Percentiles rank a stretch among this genome's conserved stretches.
Evolutionary conservation across 1,284 basidiomycete genomes (phyloP).

Genomic region (Pseudozyma pruni): DNA sequence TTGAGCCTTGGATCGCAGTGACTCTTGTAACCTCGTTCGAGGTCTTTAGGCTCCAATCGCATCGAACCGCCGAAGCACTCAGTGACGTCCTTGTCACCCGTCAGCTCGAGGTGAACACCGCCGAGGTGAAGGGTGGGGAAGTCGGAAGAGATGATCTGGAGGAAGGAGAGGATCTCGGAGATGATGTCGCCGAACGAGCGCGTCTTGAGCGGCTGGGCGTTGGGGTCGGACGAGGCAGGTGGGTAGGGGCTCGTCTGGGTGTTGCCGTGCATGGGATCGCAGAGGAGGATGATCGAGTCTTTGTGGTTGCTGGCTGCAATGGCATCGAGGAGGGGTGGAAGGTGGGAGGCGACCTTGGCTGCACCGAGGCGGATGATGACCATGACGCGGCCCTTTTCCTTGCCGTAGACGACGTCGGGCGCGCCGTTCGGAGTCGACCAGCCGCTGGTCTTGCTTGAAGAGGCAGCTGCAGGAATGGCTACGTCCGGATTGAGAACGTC

Average conservation of each 20-base stretch:
- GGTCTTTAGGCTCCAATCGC: constrained; percentile 72
- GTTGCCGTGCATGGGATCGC: constrained; percentile 97
- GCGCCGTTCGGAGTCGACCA: constrained; percentile 24
- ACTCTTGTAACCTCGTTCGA: constrained; percentile 71
- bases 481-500: constrained; percentile 81
- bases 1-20: constrained; percentile 70
- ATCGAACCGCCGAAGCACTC: constrained; percentile 74
- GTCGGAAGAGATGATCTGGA: constrained; percentile 73
- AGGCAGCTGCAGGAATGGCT: constrained; percentile 17
- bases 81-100: constrained; percentile 90
- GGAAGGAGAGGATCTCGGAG: constrained; percentile 82
- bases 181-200: constrained; percentile 91
- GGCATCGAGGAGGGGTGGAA: constrained; percentile 84
- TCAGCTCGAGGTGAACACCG: constrained; percentile 97
- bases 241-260: constrained; percentile 61
- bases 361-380: constrained; percentile 94
- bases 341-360: constrained; percentile 75
- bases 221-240: constrained; percentile 50
- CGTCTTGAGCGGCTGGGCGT: constrained; percentile 71
- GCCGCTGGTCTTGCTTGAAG: constrained; percentile 16
- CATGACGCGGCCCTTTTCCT: constrained; percentile 84
- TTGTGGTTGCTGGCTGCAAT: constrained; percentile 81
- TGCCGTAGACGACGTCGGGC: constrained; percentile 32
- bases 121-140: constrained; percentile 76
- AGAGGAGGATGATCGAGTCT: constrained; percentile 85